Base-by-base conservation (phyloP, 139 green algal species). In the Astrephomene gubernaculifera region DNA sequence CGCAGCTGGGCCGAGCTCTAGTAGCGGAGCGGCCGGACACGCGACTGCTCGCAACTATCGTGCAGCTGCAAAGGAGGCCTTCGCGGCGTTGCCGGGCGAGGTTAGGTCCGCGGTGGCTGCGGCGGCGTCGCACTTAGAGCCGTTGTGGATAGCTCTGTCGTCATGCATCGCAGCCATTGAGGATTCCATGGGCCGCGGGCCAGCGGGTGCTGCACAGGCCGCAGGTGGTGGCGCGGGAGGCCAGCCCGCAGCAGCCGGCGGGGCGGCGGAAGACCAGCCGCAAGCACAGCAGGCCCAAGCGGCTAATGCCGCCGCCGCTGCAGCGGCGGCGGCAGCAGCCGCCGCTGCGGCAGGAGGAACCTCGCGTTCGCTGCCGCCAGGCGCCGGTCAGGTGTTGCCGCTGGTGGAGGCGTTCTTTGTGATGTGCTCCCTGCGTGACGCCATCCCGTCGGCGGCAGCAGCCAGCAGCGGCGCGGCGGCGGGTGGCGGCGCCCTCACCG, bases 401-500 rank as follows among this genome's bases (percentile, higher is more conserved):
- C 92, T 98, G 49, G 92, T 99, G 24, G 97, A 99, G 92, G 89
- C 92, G 0, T 99, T 98, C 91, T 98, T 98, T 63, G 91, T 98
- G 61, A 88, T 98, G 85, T 94, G 89, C 87, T 83, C 63, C 45
- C 79, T 93, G 67, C 82, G 89, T 49, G 86, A 87, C 35, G 85
- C 87, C 27, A 82, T 90, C 38, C 90, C 89, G 17, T 45, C 89
- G 29, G 74, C 89, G 31, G 74, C 79, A 10, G 29, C 65, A 24
- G 25, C 49, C 36, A 57, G 70, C 29, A 67, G n/a, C 24, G 60
- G 41, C 21, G 17, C 43, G 12, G 10, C 54, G 27, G 45, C 63
- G 39, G 69, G 21, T 45, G 75, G 36, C 49, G 57, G 71, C 52
- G n/a, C n/a, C n/a, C n/a, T n/a, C n/a, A n/a, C 82, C 22, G 39